Evolutionary conservation across 1,284 basidiomycete genomes (phyloP).

Genomic region (Cutaneotrichosporon sp.): DNA sequence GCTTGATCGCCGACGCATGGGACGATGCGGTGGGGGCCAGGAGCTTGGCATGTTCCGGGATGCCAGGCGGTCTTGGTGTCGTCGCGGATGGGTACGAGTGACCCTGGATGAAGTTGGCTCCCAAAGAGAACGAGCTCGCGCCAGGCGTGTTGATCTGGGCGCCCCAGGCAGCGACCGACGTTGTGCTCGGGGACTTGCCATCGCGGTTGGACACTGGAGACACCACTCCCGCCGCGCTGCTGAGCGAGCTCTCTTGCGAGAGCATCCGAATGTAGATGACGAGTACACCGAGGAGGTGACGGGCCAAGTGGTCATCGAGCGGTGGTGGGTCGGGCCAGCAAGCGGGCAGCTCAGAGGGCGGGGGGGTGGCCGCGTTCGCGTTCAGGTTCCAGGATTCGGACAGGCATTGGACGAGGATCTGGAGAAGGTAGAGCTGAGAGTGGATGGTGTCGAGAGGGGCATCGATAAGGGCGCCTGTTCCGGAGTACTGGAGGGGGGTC

Average conservation of each 20-base stretch:
- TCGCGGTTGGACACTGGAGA: conserved; percentile 32
- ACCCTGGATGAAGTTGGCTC: conserved; percentile 33
- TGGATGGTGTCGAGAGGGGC: conserved; percentile 74
- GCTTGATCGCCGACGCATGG: conserved; percentile 29
- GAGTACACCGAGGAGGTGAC: conserved; percentile 79
- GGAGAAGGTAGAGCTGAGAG: conserved; percentile 85
- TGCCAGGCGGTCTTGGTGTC: conserved; percentile 13
- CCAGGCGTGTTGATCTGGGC: conserved; percentile 10
- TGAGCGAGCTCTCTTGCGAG: conserved; percentile 44
- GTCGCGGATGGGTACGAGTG: conserved; percentile 37
- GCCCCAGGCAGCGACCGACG: conserved; percentile 26
- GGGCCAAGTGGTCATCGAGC: conserved; percentile 82
- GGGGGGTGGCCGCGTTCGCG: conserved; percentile 22
- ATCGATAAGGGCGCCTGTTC: conserved; percentile 43
- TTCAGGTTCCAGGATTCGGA: conserved; percentile 68
- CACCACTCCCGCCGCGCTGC: conserved; percentile 15
- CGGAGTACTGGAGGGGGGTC: conserved; percentile 45
- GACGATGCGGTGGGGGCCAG: conserved; percentile 25
- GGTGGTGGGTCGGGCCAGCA: conserved; percentile 70
- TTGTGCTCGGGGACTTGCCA: conserved; percentile 25
- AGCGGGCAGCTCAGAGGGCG: conserved; percentile 35
- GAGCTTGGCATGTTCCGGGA: conserved; percentile 15
- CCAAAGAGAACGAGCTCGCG: conserved; percentile 25
- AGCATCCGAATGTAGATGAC: conserved; percentile 77
- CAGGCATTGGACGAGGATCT: conserved; percentile 74